A percentile compares a stretch with the other conserved stretches of the same genome.
These are phyloP conservation scores for Sarocladium strictum DNA, from an alignment of 2,329 filamentous ascomycete genomes.

Conservation along the genomic window DNA sequence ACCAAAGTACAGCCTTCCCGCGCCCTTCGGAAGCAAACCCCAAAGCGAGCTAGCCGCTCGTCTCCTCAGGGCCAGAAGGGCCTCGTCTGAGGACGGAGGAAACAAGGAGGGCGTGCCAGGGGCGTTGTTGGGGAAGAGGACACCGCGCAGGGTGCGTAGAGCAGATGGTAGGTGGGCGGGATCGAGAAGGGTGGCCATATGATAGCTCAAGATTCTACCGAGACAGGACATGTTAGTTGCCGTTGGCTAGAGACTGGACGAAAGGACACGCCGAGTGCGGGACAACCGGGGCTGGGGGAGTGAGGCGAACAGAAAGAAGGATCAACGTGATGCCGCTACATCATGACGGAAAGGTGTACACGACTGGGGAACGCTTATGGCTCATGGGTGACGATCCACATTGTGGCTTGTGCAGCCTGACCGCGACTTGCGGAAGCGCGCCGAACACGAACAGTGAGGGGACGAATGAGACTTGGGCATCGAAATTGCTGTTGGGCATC, in stretches of 20 bases:
- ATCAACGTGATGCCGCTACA: background rate
- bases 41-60: constrained; percentile 59
- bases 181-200: constrained; percentile 53
- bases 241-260: background rate
- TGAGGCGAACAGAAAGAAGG: background rate
- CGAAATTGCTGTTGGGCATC: background rate
- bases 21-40: constrained; percentile 39
- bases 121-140: constrained; percentile 81
- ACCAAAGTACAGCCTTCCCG: constrained; percentile 47
- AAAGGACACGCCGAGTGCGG: background rate
- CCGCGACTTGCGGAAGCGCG: background rate
- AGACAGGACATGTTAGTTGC: constrained; percentile 9
- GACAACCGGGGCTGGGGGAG: constrained; percentile 6
- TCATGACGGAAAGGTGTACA: background rate
- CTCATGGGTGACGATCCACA: background rate
- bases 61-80: constrained; percentile 55
- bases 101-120: constrained; percentile 58
- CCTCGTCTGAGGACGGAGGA: constrained; percentile 54
- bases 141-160: constrained; percentile 65
- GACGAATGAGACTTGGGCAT: background rate
- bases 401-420: background rate
- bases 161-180: constrained; percentile 59
- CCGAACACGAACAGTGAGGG: background rate
- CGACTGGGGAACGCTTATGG: background rate
- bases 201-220: constrained; percentile 52